Evolutionary conservation across 208 protist genomes (phyloP).

Genomic region (Leptomonas seymouri): DNA sequence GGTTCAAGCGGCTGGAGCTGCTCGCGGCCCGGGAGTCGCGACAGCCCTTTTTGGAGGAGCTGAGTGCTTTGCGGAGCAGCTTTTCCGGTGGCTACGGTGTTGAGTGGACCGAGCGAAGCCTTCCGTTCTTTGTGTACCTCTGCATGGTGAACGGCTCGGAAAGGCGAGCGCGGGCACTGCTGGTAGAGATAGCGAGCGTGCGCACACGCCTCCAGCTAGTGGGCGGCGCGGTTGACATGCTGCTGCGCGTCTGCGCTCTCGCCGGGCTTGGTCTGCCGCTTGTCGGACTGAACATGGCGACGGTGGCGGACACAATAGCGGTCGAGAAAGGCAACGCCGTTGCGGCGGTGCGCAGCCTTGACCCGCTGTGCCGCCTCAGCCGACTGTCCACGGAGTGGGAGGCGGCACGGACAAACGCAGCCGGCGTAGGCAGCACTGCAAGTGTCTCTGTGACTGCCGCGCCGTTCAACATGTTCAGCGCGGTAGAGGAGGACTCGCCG

Average conservation of each 20-base stretch:
- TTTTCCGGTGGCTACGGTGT: slow-evolving; percentile 33
- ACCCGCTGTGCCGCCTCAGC: slow-evolving; percentile 36
- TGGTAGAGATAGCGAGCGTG: slow-evolving; percentile 41
- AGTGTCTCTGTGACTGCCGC: not conserved
- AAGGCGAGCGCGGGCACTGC: slow-evolving; percentile 54
- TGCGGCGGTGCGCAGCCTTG: slow-evolving; percentile 5
- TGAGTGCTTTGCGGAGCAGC: slow-evolving; percentile 31
- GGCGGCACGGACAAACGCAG: not conserved
- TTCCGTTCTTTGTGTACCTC: slow-evolving; percentile 54
- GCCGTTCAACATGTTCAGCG: slow-evolving; percentile 21
- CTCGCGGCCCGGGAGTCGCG: slow-evolving; percentile 27
- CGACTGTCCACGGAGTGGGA: slow-evolving; percentile 3
- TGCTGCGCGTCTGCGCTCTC: slow-evolving; percentile 41
- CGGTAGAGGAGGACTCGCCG: slow-evolving; percentile 28
- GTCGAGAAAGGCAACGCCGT: slow-evolving; percentile 7
- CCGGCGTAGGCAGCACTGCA: not conserved
- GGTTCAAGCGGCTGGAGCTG: slow-evolving; percentile 51
- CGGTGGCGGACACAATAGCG: slow-evolving; percentile 5
- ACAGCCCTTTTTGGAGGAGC: slow-evolving; percentile 39
- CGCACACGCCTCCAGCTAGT: slow-evolving; percentile 29
- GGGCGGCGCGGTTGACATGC: slow-evolving; percentile 28
- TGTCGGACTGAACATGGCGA: slow-evolving; percentile 7
- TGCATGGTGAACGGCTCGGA: slow-evolving; percentile 56
- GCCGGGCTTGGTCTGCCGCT: slow-evolving; percentile 41
- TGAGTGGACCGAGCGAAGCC: slow-evolving; percentile 35